Evolutionary conservation across 2,329 filamentous ascomycete genomes (phyloP).

Genomic region (Fusarium sp.): DNA sequence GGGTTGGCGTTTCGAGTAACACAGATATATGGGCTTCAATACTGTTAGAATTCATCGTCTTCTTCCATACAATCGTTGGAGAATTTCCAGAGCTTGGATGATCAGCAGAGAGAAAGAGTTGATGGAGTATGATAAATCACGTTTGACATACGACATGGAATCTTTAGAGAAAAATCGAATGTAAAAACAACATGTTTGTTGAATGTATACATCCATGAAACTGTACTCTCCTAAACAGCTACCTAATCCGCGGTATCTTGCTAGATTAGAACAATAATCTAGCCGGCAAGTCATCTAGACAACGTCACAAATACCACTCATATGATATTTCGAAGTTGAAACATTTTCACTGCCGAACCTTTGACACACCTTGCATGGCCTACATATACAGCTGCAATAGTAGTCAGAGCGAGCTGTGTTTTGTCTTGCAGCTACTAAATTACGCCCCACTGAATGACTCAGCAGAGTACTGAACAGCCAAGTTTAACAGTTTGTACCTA

Average conservation of each 20-base stretch:
- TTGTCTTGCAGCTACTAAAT: slow-evolving; percentile 3
- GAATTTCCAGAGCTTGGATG: slow-evolving; percentile 12
- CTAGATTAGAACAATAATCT: background rate
- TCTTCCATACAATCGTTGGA: background rate
- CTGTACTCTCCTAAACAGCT: background rate
- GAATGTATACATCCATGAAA: background rate
- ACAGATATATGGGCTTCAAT: slow-evolving; percentile 12
- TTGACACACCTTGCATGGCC: background rate
- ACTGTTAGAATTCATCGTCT: slow-evolving; percentile 28
- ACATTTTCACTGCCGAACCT: background rate
- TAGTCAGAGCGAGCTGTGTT: background rate
- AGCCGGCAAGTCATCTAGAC: background rate
- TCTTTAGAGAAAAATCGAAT: background rate
- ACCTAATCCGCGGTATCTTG: background rate
- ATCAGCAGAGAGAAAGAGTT: background rate
- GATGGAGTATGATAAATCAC: slow-evolving; percentile 7
- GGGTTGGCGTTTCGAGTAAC: slow-evolving; percentile 40
- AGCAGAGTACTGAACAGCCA: slow-evolving; percentile 10
- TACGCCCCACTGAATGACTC: slow-evolving; percentile 15
- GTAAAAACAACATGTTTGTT: background rate
- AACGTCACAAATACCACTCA: background rate
- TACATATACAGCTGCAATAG: background rate
- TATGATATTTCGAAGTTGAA: background rate
- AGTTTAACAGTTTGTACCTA: background rate
- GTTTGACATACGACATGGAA: background rate